Evolutionary conservation across 805 yeast species (phyloP).

Genomic region (Candida broadrunensis): DNA sequence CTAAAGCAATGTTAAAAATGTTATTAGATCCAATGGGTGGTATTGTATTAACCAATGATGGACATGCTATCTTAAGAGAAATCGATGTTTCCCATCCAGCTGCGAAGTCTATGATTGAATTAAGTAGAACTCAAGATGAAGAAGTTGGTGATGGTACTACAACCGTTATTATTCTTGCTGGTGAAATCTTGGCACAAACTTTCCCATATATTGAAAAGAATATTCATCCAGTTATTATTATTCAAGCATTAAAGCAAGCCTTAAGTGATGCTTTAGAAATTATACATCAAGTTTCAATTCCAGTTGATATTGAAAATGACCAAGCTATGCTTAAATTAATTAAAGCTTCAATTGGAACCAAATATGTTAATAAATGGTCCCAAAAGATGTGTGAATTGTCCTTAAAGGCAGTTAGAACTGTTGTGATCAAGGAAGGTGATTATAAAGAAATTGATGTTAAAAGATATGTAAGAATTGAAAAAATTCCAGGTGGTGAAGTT

Average conservation of each 20-base stretch:
- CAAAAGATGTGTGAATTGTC: conserved; percentile 88
- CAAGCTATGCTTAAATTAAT: conserved; percentile 83
- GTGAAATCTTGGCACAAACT: conserved; percentile 93
- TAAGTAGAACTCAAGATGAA: conserved; percentile 95
- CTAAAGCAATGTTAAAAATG: conserved; percentile 99
- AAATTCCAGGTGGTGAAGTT: conserved; percentile 97
- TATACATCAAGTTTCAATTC: conserved; percentile 76
- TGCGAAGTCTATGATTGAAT: conserved; percentile 96
- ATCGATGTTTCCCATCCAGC: conserved; percentile 99
- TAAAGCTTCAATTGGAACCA: conserved; percentile 92
- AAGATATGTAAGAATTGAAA: conserved; percentile 90
- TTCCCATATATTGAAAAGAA: conserved; percentile 92
- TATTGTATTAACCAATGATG: conserved; percentile 94
- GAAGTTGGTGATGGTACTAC: conserved; percentile 99
- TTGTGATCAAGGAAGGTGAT: conserved; percentile 56
- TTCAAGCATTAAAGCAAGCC: conserved; percentile 90
- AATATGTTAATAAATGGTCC: conserved; percentile 89
- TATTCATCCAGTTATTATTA: conserved; percentile 95
- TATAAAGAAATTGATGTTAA: conserved; percentile 87
- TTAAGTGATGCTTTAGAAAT: conserved; percentile 85
- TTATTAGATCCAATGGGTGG: conserved; percentile 96
- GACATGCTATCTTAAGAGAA: conserved; percentile 96
- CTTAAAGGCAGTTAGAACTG: conserved; percentile 82
- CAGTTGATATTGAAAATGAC: conserved; percentile 82
- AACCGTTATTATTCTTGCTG: conserved; percentile 93